Base-by-base conservation (phyloP, 495 filamentous ascomycete species). In the Penicillium ochrochloron region DNA sequence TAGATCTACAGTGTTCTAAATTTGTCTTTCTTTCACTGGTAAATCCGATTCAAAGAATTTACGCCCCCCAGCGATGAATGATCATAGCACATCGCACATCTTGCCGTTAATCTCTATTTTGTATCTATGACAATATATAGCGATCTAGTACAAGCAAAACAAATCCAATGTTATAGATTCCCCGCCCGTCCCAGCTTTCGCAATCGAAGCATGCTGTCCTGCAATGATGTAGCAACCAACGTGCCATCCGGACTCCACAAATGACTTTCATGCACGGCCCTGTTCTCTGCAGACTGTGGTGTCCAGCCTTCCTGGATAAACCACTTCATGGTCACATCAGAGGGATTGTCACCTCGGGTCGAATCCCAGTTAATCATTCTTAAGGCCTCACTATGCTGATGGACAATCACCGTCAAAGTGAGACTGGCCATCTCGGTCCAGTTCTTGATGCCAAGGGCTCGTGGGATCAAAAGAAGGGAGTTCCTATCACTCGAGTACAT, bases 401-500 rank as follows among this genome's bases (percentile, higher is more conserved):
- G 89, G 42, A 92, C 78, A 14, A 89, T 81, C 41, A 91, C 84
- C 10, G 78, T 83, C 59, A 90, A 84, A 35, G 81, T 87, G 50
- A 92, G 70, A 60, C 82, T 88, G 7, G 85, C 86, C 70, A 88
- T 87, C 39, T 79, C 82, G 14, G 81, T 68, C 53, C 82, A 78
- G 60, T 78, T 70, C 5, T 81, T 84, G 37, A 86, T 82, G 0
- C 84, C 85, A 9, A 89, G 63, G 7, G 89, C 82, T 41, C 90
- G 86, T 4, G 81, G 79, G 37, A 88, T 79, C 73, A 90, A 78
- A 67, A 89, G 78, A 59, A 92, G 72, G 0, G 87, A 89, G 70
- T 92, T 92, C 44, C 86, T 82, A 67, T 92, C 90, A 31, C 83
- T 84, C 2, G 86, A 83, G 73, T 87, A 92, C 54, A 89, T 84